Percentiles rank a stretch among this genome's conserved stretches.
These are phyloP conservation scores for Glycine latifolia DNA, from an alignment of 306 rosid species.

Conservation along the genomic window DNA sequence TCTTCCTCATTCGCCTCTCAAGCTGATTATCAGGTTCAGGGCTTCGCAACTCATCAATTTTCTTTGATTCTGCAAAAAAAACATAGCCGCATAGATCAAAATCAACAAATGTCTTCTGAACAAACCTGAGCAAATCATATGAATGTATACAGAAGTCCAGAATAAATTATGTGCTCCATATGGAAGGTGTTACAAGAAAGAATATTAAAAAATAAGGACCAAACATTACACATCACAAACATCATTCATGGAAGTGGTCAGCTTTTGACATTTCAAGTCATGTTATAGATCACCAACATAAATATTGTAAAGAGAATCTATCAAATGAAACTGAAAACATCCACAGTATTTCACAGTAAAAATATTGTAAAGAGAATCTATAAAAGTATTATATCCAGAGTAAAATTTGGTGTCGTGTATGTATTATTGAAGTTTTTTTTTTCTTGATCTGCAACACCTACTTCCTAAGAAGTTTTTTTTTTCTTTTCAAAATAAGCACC, in stretches of 20 bases:
- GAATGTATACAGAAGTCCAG: conserved; percentile 13
- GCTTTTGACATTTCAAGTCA: not conserved
- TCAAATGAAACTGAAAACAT: conserved; percentile 16
- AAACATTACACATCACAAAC: no score
- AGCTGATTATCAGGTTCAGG: conserved; percentile 75
- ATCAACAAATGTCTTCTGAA: conserved; percentile 36
- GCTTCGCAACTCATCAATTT: conserved; percentile 66
- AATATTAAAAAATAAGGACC: no score
- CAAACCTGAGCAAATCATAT: conserved; percentile 2
- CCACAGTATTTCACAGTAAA: conserved; percentile 26
- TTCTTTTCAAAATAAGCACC: no score
- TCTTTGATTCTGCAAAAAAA: conserved; percentile 62
- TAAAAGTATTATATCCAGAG: not conserved
- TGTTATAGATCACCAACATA: not conserved
- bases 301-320: no score
- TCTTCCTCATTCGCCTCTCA: conserved; percentile 75
- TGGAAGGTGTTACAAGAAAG: no score
- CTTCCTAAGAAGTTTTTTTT: no score
- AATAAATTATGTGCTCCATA: conserved; percentile 24
- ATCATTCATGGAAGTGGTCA: not conserved
- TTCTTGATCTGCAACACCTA: not conserved
- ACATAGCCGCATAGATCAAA: conserved; percentile 35
- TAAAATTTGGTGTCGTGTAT: not conserved
- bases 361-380: not conserved
- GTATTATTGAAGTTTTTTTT: not conserved